These are phyloP conservation scores for Talaromyces sp. DNA, from an alignment of 2,329 filamentous ascomycete genomes.

Conservation along the genomic window DNA sequence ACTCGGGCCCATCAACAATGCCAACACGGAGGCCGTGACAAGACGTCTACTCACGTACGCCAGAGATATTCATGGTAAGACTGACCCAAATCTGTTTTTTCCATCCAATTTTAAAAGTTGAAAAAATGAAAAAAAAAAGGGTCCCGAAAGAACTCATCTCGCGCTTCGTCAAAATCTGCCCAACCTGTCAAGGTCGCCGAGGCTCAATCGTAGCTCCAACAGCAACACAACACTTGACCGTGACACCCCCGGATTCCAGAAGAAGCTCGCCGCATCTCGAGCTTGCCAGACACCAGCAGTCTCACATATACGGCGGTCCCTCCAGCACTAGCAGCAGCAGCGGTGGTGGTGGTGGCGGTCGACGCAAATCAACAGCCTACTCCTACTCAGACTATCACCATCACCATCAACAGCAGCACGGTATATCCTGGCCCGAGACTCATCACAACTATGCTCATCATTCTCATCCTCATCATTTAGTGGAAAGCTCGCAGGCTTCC, in stretches of 20 bases:
- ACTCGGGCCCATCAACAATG: constrained; percentile 47
- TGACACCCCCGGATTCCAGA: constrained; percentile 37
- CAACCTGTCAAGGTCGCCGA: constrained; percentile 44
- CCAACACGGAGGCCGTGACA: constrained; percentile 48
- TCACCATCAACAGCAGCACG: neutral
- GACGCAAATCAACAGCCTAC: constrained; percentile 1
- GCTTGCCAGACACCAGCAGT: constrained; percentile 25
- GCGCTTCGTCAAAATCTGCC: constrained; percentile 47
- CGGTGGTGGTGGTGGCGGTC: neutral
- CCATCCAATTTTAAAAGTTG: neutral
- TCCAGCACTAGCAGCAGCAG: neutral
- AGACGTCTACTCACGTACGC: constrained; percentile 48
- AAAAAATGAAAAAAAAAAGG: constrained; percentile 26
- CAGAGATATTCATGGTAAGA: constrained; percentile 46
- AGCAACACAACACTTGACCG: constrained; percentile 32
- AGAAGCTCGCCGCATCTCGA: constrained; percentile 33
- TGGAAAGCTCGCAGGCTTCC: neutral
- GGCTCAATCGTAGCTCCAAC: constrained; percentile 21
- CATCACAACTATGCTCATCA: neutral
- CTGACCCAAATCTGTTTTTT: neutral
- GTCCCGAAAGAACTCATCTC: constrained; percentile 49
- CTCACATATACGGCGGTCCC: constrained; percentile 3
- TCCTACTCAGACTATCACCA: neutral
- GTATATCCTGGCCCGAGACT: neutral
- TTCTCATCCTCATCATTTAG: neutral